These are phyloP conservation scores for Aureobasidium sp. DNA, from an alignment of 2,329 filamentous ascomycete species.

Conservation along the genomic window DNA sequence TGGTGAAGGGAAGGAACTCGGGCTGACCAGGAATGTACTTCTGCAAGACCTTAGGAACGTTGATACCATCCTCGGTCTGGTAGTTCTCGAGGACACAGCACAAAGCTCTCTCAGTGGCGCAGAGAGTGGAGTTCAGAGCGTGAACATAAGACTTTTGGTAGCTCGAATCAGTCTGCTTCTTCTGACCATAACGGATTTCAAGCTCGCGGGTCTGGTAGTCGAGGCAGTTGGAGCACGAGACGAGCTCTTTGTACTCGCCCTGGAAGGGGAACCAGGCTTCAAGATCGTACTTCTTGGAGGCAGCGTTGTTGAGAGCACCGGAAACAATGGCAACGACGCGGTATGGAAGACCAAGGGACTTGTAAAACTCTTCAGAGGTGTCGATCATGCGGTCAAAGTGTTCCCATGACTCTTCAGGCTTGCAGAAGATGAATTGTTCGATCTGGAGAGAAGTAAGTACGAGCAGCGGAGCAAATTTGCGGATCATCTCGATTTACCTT, in stretches of 20 bases:
- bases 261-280: constrained; percentile 97
- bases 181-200: constrained; percentile 84
- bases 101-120: constrained; percentile 82
- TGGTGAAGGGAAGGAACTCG: constrained; percentile 81
- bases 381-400: constrained; percentile 89
- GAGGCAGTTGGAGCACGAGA: constrained; percentile 95
- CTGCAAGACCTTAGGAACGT: constrained; percentile 72
- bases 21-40: constrained; percentile 87
- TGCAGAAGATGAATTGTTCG: constrained; percentile 72
- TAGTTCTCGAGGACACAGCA: constrained; percentile 97
- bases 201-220: constrained; percentile 94
- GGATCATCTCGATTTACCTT: constrained; percentile 48
- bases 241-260: constrained; percentile 95
- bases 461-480: not conserved
- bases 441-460: constrained; percentile 32
- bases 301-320: constrained; percentile 86
- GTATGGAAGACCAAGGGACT: constrained; percentile 82
- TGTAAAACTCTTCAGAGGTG: constrained; percentile 89
- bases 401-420: constrained; percentile 87
- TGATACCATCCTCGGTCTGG: constrained; percentile 78
- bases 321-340: constrained; percentile 90
- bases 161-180: constrained; percentile 67
- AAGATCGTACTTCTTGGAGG: constrained; percentile 88
- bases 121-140: constrained; percentile 81
- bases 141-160: constrained; percentile 91